A percentile compares a stretch with the other conserved stretches of the same genome.
Evolutionary conservation across 805 yeast species (phyloP).

Genomic region (Lipomyces yamadae): DNA sequence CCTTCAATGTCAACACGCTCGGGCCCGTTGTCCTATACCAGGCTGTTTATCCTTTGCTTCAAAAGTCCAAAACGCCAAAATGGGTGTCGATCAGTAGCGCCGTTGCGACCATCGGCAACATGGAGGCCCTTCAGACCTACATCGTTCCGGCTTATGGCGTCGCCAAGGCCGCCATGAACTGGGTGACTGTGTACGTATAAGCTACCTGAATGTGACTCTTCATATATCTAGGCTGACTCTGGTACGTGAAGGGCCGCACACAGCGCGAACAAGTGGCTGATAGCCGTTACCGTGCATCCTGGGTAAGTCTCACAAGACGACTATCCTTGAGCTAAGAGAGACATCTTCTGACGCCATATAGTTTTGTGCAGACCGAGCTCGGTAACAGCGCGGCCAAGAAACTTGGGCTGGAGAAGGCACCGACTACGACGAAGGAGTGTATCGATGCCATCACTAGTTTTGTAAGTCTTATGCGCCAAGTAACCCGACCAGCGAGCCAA

Average conservation of each 20-base stretch:
- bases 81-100: background rate
- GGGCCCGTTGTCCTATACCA: background rate
- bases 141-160: background rate
- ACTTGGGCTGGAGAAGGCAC: background rate
- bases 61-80: background rate
- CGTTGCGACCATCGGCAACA: background rate
- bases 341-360: background rate
- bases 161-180: constrained; percentile 1
- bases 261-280: constrained; percentile 2
- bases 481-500: background rate
- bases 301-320: background rate
- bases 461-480: background rate
- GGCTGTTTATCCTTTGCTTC: background rate
- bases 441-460: background rate
- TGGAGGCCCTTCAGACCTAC: background rate
- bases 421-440: background rate
- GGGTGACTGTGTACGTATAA: background rate
- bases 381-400: background rate
- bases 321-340: background rate
- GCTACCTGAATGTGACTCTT: background rate
- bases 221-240: background rate
- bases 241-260: background rate
- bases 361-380: background rate
- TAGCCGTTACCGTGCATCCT: background rate
- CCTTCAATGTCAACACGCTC: background rate